Conservation (phyloP, 1,284 basidiomycete genomes). For the Pseudozyma thailandica region DNA sequence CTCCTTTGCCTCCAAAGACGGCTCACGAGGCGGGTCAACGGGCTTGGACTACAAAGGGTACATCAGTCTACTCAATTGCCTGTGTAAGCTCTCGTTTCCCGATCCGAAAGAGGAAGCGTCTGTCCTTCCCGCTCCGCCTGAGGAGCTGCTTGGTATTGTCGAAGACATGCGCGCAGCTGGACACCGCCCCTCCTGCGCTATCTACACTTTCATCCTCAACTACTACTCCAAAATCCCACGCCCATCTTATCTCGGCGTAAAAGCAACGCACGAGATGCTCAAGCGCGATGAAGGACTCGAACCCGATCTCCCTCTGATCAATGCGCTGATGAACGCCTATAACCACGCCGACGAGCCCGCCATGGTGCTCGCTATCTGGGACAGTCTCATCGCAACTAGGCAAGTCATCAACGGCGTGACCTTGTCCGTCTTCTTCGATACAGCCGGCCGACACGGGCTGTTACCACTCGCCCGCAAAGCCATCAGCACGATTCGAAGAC, state of each 20-base stretch:
- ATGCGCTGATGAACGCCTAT: conserved; percentile 90
- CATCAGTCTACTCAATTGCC: conserved; percentile 17
- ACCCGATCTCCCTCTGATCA: conserved; percentile 81
- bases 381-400: conserved; percentile 72
- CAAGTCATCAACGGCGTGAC: conserved; percentile 74
- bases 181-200: conserved; percentile 73
- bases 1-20: not conserved
- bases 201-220: conserved; percentile 79
- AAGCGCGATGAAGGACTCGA: conserved; percentile 79
- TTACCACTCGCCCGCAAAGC: conserved; percentile 35
- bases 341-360: conserved; percentile 77
- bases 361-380: conserved; percentile 83
- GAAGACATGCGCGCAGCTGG: conserved; percentile 82
- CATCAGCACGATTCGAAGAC: conserved; percentile 16
- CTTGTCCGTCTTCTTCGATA: conserved; percentile 84
- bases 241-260: conserved; percentile 68
- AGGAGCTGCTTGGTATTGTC: conserved; percentile 80
- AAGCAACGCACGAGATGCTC: conserved; percentile 81
- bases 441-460: conserved; percentile 76
- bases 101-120: not conserved
- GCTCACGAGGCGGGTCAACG: not conserved
- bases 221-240: conserved; percentile 67
- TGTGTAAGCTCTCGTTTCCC: conserved; percentile 19
- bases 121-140: conserved; percentile 72
- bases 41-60: conserved; percentile 26